A percentile compares a stretch with the other conserved stretches of the same genome.
Conservation (phyloP, 495 filamentous ascomycete genomes). For the Penicillium alfredii region DNA sequence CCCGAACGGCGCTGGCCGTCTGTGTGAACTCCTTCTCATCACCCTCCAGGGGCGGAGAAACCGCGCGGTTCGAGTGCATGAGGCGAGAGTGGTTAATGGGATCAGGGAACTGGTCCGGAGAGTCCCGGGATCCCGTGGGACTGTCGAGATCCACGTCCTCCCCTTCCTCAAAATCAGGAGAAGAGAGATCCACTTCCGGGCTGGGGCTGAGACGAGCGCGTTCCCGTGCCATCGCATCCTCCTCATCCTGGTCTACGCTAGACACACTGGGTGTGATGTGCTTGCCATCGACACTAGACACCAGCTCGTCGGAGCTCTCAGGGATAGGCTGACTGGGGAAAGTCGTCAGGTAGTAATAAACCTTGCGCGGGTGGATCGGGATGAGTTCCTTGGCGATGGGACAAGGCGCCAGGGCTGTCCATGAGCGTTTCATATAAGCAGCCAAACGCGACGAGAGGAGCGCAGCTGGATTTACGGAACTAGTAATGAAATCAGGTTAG, state of each 20-base stretch:
- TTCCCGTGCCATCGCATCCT: constrained; percentile 62
- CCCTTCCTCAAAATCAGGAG: constrained; percentile 72
- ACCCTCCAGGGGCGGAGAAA: constrained; percentile 83
- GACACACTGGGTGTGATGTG: constrained; percentile 81
- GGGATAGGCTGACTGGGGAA: constrained; percentile 77
- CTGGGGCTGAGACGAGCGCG: constrained; percentile 82
- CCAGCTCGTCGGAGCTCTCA: constrained; percentile 55
- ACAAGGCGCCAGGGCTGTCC: constrained; percentile 75
- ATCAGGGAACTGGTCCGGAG: constrained; percentile 33
- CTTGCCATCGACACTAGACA: constrained; percentile 39
- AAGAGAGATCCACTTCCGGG: constrained; percentile 87
- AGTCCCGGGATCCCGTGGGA: constrained; percentile 43
- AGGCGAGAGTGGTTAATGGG: constrained; percentile 34
- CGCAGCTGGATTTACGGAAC: constrained; percentile 91
- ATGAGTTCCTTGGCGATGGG: constrained; percentile 90
- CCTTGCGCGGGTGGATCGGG: constrained; percentile 84
- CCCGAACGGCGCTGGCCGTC: constrained; percentile 80
- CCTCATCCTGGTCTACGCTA: constrained; percentile 62
- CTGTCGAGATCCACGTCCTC: constrained; percentile 49
- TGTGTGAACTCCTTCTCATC: constrained; percentile 97
- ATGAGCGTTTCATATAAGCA: constrained; percentile 81
- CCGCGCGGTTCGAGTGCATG: constrained; percentile 61
- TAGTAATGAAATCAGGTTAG: too few species aligned
- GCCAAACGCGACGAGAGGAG: constrained; percentile 90
- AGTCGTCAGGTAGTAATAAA: constrained; percentile 92